These are phyloP conservation scores for Yarrowia alimentaria DNA, from an alignment of 805 yeast species.

Conservation along the genomic window DNA sequence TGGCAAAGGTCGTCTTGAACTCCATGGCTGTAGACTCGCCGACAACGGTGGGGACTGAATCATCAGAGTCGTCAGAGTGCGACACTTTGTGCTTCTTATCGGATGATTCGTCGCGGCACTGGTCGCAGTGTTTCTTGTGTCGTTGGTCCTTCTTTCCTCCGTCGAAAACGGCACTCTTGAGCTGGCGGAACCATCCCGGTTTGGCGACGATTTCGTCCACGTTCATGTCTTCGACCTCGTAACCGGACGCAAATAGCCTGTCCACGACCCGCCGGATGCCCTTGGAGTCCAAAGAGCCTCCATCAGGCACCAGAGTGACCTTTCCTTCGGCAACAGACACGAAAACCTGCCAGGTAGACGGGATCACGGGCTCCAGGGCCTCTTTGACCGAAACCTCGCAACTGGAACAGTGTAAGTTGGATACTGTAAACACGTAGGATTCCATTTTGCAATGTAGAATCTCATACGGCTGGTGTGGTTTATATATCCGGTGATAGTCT, in stretches of 20 bases:
- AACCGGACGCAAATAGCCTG: conserved; percentile 9
- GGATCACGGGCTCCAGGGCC: conserved; percentile 13
- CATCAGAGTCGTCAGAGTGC: background rate
- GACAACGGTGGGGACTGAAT: background rate
- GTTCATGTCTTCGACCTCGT: conserved; percentile 33
- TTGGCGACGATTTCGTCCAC: conserved; percentile 34
- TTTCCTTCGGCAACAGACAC: conserved; percentile 18
- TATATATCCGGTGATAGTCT: background rate
- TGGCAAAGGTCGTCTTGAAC: conserved; percentile 22
- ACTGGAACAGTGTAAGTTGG: conserved; percentile 20
- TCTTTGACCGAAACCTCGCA: conserved; percentile 19
- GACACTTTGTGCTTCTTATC: conserved; percentile 3
- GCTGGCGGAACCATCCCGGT: conserved; percentile 26
- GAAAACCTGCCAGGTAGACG: conserved; percentile 16
- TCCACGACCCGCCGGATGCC: background rate
- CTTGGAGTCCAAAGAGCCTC: conserved; percentile 6
- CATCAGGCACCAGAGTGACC: conserved; percentile 23
- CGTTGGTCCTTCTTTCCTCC: conserved; percentile 8
- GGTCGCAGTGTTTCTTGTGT: conserved; percentile 18
- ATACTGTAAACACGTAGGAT: conserved; percentile 11
- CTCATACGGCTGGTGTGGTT: background rate
- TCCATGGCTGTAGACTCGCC: conserved; percentile 3
- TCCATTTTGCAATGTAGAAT: background rate
- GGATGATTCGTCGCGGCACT: conserved; percentile 10
- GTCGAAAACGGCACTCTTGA: conserved; percentile 7